Percentiles rank a stretch among this genome's conserved stretches.
phyloP scores from a whole-genome alignment of 768 basidiomycete species.

The Mycena alexandri region DNA sequence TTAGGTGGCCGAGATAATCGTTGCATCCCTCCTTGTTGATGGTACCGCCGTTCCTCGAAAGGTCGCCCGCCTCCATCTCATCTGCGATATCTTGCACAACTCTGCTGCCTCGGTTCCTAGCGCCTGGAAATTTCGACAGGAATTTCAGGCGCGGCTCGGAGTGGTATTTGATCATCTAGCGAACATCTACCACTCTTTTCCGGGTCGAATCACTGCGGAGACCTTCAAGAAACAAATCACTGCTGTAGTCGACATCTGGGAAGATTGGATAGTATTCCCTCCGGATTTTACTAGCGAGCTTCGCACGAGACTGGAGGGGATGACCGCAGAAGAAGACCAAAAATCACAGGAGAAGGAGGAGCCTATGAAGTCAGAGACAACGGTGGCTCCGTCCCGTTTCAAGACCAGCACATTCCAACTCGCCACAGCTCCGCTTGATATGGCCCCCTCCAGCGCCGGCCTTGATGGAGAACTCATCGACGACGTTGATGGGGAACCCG shows the following conservation, averaged over 20 bases:
- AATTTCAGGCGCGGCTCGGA: constrained; percentile 92
- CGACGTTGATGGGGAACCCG: constrained; percentile 54
- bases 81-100: constrained; percentile 98
- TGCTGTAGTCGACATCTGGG: constrained; percentile 94
- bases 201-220: constrained; percentile 95
- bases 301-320: constrained; percentile 80
- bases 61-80: constrained; percentile 92
- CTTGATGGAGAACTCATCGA: constrained; percentile 64
- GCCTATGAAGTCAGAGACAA: constrained; percentile 41
- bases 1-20: constrained; percentile 91
- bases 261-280: constrained; percentile 97
- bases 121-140: constrained; percentile 97
- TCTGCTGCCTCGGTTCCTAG: constrained; percentile 94
- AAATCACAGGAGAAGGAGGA: constrained; percentile 47
- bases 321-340: constrained; percentile 45
- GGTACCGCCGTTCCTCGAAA: constrained; percentile 98
- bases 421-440: constrained; percentile 59
- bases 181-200: constrained; percentile 95
- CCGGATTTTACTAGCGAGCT: constrained; percentile 86
- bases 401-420: constrained; percentile 84
- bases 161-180: constrained; percentile 96
- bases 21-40: constrained; percentile 89
- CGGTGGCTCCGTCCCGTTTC: constrained; percentile 69
- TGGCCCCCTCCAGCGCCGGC: constrained; percentile 47
- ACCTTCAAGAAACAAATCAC: constrained; percentile 95